phyloP scores from a whole-genome alignment of 2,329 filamentous ascomycete genomes.

The Diaporthe australafricana region DNA sequence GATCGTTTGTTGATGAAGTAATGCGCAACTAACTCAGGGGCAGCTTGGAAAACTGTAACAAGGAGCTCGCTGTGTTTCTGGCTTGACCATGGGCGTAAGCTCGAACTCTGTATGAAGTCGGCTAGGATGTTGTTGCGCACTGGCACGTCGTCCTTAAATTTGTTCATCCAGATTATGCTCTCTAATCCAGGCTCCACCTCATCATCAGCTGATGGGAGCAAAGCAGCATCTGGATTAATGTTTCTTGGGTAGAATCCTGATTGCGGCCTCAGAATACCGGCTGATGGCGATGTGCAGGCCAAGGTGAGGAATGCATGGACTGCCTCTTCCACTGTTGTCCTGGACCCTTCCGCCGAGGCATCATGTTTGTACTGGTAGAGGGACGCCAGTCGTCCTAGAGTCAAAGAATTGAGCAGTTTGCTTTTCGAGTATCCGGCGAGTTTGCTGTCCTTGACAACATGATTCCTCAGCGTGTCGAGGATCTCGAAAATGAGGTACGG shows the following conservation, averaged over 20 bases:
- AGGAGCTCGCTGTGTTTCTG: conserved; percentile 85
- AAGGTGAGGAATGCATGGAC: conserved; percentile 81
- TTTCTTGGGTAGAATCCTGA: conserved; percentile 87
- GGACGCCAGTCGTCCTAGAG: conserved; percentile 77
- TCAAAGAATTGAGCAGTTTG: conserved; percentile 79
- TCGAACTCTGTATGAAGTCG: conserved; percentile 80
- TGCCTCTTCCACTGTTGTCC: conserved; percentile 69
- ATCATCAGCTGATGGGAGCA: conserved; percentile 50
- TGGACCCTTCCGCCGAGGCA: conserved; percentile 51
- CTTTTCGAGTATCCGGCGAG: conserved; percentile 81
- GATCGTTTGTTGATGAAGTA: conserved; percentile 86
- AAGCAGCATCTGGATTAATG: conserved; percentile 67
- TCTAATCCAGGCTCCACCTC: conserved; percentile 74
- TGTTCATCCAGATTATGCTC: conserved; percentile 76
- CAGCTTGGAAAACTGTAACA: conserved; percentile 80
- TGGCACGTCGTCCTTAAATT: conserved; percentile 73
- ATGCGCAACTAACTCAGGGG: conserved; percentile 87
- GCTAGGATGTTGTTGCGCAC: conserved; percentile 85
- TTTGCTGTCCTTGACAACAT: conserved; percentile 80
- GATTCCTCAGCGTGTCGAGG: conserved; percentile 74
- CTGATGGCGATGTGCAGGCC: conserved; percentile 78
- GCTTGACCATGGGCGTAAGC: conserved; percentile 85
- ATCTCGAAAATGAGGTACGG: conserved; percentile 81
- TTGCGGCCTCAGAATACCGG: conserved; percentile 81
- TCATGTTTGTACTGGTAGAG: conserved; percentile 74